Conservation (phyloP, 2,329 filamentous ascomycete genomes). For the Alternaria triticimaculans region DNA sequence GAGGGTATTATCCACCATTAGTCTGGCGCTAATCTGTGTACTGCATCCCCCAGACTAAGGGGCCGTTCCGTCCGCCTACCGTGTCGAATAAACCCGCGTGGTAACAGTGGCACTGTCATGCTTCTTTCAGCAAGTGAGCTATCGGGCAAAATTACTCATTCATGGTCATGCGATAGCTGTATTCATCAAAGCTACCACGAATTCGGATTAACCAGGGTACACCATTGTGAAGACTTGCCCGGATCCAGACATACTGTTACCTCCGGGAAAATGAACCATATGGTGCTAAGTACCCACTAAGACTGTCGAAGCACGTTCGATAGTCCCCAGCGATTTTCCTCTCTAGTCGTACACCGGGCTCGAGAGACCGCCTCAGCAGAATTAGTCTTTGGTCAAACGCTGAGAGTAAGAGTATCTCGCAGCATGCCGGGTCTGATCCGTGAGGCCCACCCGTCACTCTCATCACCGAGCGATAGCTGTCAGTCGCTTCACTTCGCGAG, state of each 20-base stretch:
- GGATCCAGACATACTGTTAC: not conserved
- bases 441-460: not conserved
- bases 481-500: not conserved
- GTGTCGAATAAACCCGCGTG: not conserved
- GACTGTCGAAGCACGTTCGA: not conserved
- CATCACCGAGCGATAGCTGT: not conserved
- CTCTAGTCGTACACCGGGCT: not conserved
- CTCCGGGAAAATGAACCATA: not conserved
- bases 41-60: constrained; percentile 2
- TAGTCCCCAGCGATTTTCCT: not conserved
- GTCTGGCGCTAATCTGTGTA: not conserved
- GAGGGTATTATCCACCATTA: not conserved
- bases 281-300: not conserved
- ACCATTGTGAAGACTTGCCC: not conserved
- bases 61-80: constrained; percentile 11
- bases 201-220: not conserved
- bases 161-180: not conserved
- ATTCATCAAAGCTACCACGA: not conserved
- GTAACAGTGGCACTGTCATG: not conserved
- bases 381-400: not conserved
- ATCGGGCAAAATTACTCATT: not conserved
- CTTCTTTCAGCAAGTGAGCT: not conserved
- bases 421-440: not conserved
- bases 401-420: not conserved
- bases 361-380: not conserved